Base-by-base conservation (phyloP, 2,329 filamentous ascomycete genomes). In the Bipolaris victoriae region DNA sequence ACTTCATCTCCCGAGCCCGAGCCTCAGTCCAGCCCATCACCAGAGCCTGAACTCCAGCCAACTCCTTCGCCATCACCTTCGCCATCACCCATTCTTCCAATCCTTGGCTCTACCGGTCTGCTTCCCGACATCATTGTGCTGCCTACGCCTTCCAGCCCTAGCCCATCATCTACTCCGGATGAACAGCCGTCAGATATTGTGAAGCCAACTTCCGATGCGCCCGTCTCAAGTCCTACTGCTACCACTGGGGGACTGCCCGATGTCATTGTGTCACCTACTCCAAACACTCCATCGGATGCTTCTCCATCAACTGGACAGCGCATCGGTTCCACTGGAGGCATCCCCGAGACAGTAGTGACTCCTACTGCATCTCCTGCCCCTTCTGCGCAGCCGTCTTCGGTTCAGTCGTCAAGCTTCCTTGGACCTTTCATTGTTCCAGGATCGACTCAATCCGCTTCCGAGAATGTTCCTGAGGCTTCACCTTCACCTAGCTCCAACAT, bases 381-480 rank as follows among this genome's bases (percentile, higher is more conserved):
- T 31, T 54, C 61, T 39, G 51, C 56, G 15, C 45, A 49, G 43
- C 52, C 59, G 51, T 57, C 49, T 20, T 49, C 55, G 31, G 20
- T 55, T 26, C 55, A 53, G 20, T 47, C 62, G 13, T 68, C 67
- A 15, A 64, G 63, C 58, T 63, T 70, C 46, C 63, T 62, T 0
- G 66, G 67, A 6, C 63, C 67, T 3, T 68, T 70, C 55, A 69
- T 66, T 22, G 56, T 67, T 18, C 64, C 67, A 16, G 68, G 67
- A 35, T 63, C 64, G 5, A 67, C 67, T 35, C 67, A 62, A 13
- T 53, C 57, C n/a, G 3, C 62, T 18, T 61, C 64, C 4, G 41
- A 55, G 9, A 43, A 62, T 11, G 40, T 61, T 29, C 24, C 62
- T 10, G 35, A 55, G 46, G 65, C 67, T 15, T 62, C 66, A 29